phyloP scores from a whole-genome alignment of 73 alveolate genomes.

The Symbiodinium natans region DNA sequence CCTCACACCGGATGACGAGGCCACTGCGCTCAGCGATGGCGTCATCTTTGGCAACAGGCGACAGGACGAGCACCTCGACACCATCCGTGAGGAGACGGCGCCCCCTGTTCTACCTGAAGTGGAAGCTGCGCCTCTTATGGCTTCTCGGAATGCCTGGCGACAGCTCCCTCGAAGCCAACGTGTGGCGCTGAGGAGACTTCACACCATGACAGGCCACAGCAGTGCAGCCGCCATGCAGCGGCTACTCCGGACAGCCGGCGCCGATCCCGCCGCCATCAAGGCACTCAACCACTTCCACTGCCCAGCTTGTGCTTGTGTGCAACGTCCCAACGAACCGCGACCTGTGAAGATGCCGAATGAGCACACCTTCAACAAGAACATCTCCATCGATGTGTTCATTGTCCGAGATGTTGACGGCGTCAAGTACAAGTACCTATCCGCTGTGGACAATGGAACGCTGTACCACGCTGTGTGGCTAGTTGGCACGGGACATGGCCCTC shows the following conservation, averaged over 20 bases:
- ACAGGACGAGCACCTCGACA: not conserved
- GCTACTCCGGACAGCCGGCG: not conserved
- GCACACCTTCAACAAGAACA: not conserved
- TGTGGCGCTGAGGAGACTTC: not conserved
- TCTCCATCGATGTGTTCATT: not conserved
- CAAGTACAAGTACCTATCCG: not conserved
- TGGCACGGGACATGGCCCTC: not conserved
- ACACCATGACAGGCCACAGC: conserved; percentile 39
- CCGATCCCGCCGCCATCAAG: not conserved
- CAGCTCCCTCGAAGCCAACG: not conserved
- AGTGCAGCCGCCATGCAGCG: not conserved
- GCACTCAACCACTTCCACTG: not conserved
- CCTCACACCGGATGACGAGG: not conserved
- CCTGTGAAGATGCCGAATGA: not conserved
- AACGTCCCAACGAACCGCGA: not conserved
- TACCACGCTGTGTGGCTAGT: not conserved
- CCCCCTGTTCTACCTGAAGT: not conserved
- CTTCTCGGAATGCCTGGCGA: not conserved
- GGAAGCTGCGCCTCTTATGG: not conserved
- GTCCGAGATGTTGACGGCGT: not conserved
- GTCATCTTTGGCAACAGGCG: not conserved
- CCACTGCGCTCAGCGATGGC: not conserved
- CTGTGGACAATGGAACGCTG: not conserved
- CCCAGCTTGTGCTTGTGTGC: not conserved
- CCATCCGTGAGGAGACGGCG: not conserved